A percentile compares a stretch with the other conserved stretches of the same genome.
phyloP scores from a whole-genome alignment of 768 basidiomycete species.

The Steccherinum ochraceum region DNA sequence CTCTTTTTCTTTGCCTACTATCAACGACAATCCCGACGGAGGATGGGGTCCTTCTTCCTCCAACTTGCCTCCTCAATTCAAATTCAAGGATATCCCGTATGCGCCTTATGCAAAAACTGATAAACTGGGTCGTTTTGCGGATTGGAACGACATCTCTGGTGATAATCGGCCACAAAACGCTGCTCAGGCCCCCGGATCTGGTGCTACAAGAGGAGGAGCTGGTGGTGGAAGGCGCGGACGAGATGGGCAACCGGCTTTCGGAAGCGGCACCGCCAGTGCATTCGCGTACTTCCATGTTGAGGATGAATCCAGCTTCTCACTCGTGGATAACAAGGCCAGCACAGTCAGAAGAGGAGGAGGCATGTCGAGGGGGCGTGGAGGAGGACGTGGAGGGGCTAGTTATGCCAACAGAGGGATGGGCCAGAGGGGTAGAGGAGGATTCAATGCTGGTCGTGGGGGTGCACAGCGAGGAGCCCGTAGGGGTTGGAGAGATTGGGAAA shows the following conservation, averaged over 20 bases:
- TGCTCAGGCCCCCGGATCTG: conserved; percentile 28
- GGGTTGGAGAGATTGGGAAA: conserved; percentile 94
- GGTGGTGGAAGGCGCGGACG: conserved; percentile 52
- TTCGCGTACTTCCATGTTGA: conserved; percentile 98
- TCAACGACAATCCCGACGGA: conserved; percentile 89
- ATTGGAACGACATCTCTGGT: conserved; percentile 83
- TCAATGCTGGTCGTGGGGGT: conserved; percentile 37
- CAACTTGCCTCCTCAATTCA: conserved; percentile 85
- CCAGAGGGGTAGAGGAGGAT: conserved; percentile 33
- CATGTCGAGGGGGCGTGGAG: conserved; percentile 48
- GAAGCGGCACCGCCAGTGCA: conserved; percentile 83
- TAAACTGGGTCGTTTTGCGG: conserved; percentile 95
- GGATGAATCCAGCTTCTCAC: conserved; percentile 93
- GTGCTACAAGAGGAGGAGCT: conserved; percentile 34
- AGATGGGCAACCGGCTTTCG: conserved; percentile 81
- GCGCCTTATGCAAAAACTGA: conserved; percentile 98
- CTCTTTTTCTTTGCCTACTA: conserved; percentile 81
- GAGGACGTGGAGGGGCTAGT: conserved; percentile 28
- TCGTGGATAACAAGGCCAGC: conserved; percentile 84
- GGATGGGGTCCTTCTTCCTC: conserved; percentile 88
- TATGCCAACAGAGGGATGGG: conserved; percentile 35
- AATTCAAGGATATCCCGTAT: conserved; percentile 98
- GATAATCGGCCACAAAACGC: conserved; percentile 54
- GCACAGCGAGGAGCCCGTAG: conserved; percentile 49
- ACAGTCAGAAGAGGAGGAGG: conserved; percentile 64